These are phyloP conservation scores for Raddia guianensis DNA, from an alignment of 176 grass and related monocot species.

Conservation along the genomic window DNA sequence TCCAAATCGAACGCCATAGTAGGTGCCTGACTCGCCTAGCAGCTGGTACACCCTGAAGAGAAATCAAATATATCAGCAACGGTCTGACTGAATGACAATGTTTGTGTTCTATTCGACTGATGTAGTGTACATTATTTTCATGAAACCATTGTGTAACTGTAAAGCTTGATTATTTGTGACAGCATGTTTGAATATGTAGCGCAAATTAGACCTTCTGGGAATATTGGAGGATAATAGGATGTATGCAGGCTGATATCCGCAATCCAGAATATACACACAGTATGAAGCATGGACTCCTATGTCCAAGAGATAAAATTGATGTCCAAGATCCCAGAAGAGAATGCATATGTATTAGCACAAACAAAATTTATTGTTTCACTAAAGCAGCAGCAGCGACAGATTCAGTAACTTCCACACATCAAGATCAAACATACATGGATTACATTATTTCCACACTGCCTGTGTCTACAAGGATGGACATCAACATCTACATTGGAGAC, in stretches of 20 bases:
- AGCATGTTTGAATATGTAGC: not conserved
- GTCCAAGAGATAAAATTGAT: not conserved
- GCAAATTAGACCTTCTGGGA: not conserved
- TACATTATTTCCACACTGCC: not conserved
- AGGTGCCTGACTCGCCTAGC: conserved; percentile 86
- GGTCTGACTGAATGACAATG: not conserved
- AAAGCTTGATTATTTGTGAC: not conserved
- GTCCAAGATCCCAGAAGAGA: not conserved
- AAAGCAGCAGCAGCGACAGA: not conserved
- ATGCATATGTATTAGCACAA: not conserved
- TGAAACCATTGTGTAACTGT: not conserved
- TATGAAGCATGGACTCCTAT: conserved; percentile 11
- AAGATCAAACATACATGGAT: not conserved
- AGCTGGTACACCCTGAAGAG: conserved; percentile 84
- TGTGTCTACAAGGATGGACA: not conserved
- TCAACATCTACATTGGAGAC: not conserved
- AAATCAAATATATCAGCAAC: conserved; percentile 18
- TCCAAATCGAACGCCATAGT: conserved; percentile 78
- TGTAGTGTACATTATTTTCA: not conserved
- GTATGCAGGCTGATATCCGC: not conserved
- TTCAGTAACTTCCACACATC: not conserved
- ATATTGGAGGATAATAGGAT: not conserved
- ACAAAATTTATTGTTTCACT: not conserved
- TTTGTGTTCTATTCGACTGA: too few relatives aligned
- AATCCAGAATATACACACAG: not conserved